Percentiles rank a stretch among this genome's conserved stretches.
Evolutionary conservation across 441 rosid species (phyloP).

Genomic region (Capsella rubella): DNA sequence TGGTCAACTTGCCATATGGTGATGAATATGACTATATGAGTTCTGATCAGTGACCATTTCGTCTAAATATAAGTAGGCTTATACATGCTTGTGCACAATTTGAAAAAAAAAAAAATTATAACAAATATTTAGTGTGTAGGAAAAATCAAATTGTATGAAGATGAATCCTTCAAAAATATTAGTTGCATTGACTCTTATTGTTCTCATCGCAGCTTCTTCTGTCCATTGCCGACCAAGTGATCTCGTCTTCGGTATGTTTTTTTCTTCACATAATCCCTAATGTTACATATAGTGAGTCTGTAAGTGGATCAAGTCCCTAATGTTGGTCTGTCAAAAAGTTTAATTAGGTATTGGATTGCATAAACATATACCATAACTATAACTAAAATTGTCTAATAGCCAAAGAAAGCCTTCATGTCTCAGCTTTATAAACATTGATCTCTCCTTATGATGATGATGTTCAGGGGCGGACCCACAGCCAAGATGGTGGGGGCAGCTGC

Average conservation of each 20-base stretch:
- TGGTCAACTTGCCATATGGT: background rate
- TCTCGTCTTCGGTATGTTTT: background rate
- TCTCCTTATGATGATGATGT: too few relatives aligned
- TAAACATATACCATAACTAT: too few relatives aligned
- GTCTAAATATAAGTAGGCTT: background rate
- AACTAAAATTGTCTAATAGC: too few relatives aligned
- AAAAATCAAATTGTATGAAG: background rate
- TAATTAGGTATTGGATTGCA: too few relatives aligned
- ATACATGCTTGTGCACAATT: background rate
- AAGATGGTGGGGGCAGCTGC: too few relatives aligned
- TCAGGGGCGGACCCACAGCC: too few relatives aligned
- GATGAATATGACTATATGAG: background rate
- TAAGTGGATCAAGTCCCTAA: background rate
- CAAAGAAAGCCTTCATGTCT: too few relatives aligned
- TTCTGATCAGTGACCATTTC: slow-evolving; percentile 8
- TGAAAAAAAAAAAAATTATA: background rate
- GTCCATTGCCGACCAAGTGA: slow-evolving; percentile 9
- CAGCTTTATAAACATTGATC: too few relatives aligned
- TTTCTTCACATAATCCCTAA: background rate
- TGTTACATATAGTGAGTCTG: background rate
- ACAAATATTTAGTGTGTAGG: background rate
- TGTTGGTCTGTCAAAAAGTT: too few relatives aligned
- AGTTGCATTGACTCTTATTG: background rate
- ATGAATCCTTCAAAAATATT: slow-evolving; percentile 14
- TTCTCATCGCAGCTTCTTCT: background rate